phyloP scores from a whole-genome alignment of 768 basidiomycete species.

The Termitomyces sp. region DNA sequence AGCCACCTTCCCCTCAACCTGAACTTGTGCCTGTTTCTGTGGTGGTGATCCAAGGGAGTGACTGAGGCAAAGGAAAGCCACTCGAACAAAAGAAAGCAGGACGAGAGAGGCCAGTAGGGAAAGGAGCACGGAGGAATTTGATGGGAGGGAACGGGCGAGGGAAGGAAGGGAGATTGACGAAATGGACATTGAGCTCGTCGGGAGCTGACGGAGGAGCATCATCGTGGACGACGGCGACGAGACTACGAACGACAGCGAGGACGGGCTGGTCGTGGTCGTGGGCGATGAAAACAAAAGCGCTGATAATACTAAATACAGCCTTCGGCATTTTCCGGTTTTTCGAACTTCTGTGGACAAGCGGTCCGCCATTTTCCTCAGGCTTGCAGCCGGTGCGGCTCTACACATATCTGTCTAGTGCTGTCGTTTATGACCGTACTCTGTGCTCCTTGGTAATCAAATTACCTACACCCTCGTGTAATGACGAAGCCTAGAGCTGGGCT shows the following conservation, averaged over 20 bases:
- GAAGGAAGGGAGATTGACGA: constrained; percentile 18
- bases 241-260: constrained; percentile 20
- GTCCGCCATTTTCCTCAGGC: not conserved
- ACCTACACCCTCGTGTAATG: not conserved
- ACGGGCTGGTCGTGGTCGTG: constrained; percentile 23
- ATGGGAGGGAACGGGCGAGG: constrained; percentile 20
- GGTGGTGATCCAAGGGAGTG: constrained; percentile 10
- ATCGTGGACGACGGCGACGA: constrained; percentile 21
- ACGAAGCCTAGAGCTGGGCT: not conserved
- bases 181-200: constrained; percentile 20
- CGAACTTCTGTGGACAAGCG: constrained; percentile 1
- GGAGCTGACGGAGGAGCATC: constrained; percentile 25
- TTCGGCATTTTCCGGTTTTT: constrained; percentile 21
- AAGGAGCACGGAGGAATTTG: constrained; percentile 25
- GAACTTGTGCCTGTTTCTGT: constrained; percentile 13
- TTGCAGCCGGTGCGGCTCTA: not conserved
- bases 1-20: constrained; percentile 18
- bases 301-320: constrained; percentile 17
- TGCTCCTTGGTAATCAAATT: not conserved
- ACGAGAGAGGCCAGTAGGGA: constrained; percentile 27
- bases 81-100: constrained; percentile 24
- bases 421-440: not conserved
- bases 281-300: constrained; percentile 10
- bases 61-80: constrained; percentile 18
- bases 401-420: too few species aligned